Percentiles rank a stretch among this genome's conserved stretches.
phyloP scores from a whole-genome alignment of 768 basidiomycete genomes.

The Lactarius indigo region DNA sequence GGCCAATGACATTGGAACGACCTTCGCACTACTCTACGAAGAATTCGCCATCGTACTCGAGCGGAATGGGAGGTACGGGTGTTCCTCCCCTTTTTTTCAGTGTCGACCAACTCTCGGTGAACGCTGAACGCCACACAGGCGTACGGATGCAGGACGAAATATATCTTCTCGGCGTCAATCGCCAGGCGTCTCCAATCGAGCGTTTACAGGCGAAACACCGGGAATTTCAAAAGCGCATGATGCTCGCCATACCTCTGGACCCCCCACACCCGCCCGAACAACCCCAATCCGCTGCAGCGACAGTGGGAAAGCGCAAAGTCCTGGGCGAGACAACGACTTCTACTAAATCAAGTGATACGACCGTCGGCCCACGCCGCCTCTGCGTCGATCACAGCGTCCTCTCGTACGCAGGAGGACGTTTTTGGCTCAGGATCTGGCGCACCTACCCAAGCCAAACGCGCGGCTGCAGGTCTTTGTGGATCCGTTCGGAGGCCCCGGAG shows the following conservation, averaged over 20 bases:
- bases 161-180: conserved; percentile 83
- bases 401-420: conserved; percentile 30
- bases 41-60: conserved; percentile 87
- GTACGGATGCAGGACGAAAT: conserved; percentile 85
- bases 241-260: conserved; percentile 41
- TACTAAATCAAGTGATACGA: conserved; percentile 25
- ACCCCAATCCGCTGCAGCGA: conserved; percentile 32
- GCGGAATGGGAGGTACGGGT: conserved; percentile 64
- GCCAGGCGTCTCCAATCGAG: conserved; percentile 77
- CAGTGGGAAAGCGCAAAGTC: conserved; percentile 39
- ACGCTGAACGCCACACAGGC: conserved; percentile 43
- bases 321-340: conserved; percentile 41
- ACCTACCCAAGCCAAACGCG: conserved; percentile 45
- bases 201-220: conserved; percentile 71
- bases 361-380: conserved; percentile 29
- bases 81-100: conserved; percentile 26
- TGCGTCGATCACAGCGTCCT: conserved; percentile 26
- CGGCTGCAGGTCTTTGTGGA: conserved; percentile 74
- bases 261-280: conserved; percentile 33
- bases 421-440: conserved; percentile 30
- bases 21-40: conserved; percentile 81
- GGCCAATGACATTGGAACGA: conserved; percentile 86
- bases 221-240: conserved; percentile 93
- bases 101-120: neutral
- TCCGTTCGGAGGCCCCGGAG: conserved; percentile 52